Evolutionary conservation across 306 rosid species (phyloP).

Genomic region (Corylus heterophylla): DNA sequence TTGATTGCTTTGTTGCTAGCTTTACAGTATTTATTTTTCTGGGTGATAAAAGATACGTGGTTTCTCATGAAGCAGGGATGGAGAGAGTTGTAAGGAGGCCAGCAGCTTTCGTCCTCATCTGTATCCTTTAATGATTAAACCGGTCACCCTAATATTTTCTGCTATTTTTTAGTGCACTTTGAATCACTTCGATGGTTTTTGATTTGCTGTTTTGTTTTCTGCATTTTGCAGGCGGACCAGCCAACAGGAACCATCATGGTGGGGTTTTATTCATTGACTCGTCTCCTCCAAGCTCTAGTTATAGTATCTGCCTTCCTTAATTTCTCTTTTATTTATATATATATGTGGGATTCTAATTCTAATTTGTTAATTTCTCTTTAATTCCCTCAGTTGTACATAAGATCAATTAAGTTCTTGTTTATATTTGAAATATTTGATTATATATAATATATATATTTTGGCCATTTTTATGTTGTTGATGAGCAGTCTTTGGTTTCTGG

Average conservation of each 20-base stretch:
- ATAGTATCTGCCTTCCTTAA: not conserved
- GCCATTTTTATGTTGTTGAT: too few species aligned
- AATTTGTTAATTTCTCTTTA: too few species aligned
- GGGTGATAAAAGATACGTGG: constrained; percentile 34
- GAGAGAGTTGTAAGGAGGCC: constrained; percentile 49
- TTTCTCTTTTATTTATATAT: too few species aligned
- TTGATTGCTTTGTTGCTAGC: not conserved
- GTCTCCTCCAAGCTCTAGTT: not conserved
- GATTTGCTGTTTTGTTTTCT: not conserved
- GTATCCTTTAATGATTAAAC: constrained; percentile 44
- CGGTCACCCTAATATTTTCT: not conserved
- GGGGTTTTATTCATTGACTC: not conserved
- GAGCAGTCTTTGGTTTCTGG: too few species aligned
- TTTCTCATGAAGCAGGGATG: constrained; percentile 52
- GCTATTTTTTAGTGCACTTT: not conserved
- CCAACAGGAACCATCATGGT: not conserved
- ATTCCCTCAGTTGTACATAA: too few species aligned
- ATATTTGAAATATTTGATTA: too few species aligned
- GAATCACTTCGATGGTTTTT: not conserved
- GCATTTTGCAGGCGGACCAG: constrained; percentile 20
- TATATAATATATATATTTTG: too few species aligned
- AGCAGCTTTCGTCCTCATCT: constrained; percentile 28
- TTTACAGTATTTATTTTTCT: constrained; percentile 1
- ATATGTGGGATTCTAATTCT: too few species aligned
- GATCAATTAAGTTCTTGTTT: too few species aligned